A percentile compares a stretch with the other conserved stretches of the same genome.
Evolutionary conservation across 2,329 filamentous ascomycete genomes (phyloP).

Genomic region (Penicillium sp.): DNA sequence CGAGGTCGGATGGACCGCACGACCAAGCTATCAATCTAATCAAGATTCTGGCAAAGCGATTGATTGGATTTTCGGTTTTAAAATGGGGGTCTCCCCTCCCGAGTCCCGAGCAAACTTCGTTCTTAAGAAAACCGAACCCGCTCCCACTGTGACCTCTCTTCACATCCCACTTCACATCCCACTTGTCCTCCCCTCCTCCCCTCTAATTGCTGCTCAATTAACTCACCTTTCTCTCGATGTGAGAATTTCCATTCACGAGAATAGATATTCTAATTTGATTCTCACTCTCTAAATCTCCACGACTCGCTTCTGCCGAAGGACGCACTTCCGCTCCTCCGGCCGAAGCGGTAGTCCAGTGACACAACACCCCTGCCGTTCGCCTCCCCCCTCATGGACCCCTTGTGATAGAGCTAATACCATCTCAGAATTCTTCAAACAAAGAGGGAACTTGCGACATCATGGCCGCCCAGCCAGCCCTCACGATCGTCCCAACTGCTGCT

Average conservation of each 20-base stretch:
- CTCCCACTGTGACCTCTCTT: slow-evolving; percentile 13
- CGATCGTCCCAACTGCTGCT: slow-evolving; percentile 45
- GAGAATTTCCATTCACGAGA: not conserved
- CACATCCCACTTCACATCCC: slow-evolving; percentile 19
- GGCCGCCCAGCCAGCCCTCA: slow-evolving; percentile 38
- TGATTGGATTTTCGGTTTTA: too few species aligned
- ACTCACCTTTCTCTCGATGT: slow-evolving; percentile 1
- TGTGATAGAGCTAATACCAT: slow-evolving; percentile 30
- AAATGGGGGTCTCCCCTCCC: not conserved
- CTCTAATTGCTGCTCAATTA: slow-evolving; percentile 1
- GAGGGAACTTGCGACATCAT: slow-evolving; percentile 27
- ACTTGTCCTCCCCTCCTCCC: slow-evolving; percentile 3
- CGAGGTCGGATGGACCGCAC: slow-evolving; percentile 32
- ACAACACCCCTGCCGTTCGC: slow-evolving; percentile 26
- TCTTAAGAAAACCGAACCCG: slow-evolving; percentile 9
- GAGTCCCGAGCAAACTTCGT: not conserved
- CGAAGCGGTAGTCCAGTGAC: slow-evolving; percentile 31
- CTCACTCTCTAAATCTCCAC: slow-evolving; percentile 11
- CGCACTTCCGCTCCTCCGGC: slow-evolving; percentile 44
- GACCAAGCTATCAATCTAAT: slow-evolving; percentile 35
- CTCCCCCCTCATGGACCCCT: slow-evolving; percentile 27
- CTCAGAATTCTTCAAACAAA: slow-evolving; percentile 26
- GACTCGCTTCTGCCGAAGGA: slow-evolving; percentile 31
- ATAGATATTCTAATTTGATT: not conserved
- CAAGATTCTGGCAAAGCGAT: slow-evolving; percentile 7